These are phyloP conservation scores for Misopates orontium DNA, from an alignment of 257 asterid species.

Conservation along the genomic window DNA sequence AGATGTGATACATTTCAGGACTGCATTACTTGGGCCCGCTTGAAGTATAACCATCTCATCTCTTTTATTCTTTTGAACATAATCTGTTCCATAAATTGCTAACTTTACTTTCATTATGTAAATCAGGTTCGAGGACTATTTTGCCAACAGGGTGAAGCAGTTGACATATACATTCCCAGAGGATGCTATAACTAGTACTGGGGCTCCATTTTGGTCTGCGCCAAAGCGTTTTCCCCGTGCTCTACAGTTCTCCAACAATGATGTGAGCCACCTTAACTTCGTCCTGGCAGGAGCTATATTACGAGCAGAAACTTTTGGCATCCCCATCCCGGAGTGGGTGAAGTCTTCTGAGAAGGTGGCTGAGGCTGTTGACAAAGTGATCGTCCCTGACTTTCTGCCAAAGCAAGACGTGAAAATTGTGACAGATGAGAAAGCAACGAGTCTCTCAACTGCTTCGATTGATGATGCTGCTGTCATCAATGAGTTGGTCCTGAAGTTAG, in stretches of 20 bases:
- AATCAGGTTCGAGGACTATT: slow-evolving; percentile 48
- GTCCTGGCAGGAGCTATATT: slow-evolving; percentile 36
- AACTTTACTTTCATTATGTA: slow-evolving; percentile 18
- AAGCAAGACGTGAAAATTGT: slow-evolving; percentile 39
- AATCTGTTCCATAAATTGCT: neutral
- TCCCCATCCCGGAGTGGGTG: slow-evolving; percentile 45
- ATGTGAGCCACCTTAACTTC: slow-evolving; percentile 39
- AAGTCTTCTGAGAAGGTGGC: slow-evolving; percentile 33
- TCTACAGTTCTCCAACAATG: slow-evolving; percentile 36
- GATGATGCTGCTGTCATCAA: slow-evolving; percentile 43
- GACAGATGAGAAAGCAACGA: slow-evolving; percentile 48
- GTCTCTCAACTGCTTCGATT: slow-evolving; percentile 37
- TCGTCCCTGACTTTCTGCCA: slow-evolving; percentile 41
- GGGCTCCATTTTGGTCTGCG: slow-evolving; percentile 49
- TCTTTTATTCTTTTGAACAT: neutral
- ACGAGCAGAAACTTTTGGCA: slow-evolving; percentile 48
- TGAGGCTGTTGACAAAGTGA: slow-evolving; percentile 41
- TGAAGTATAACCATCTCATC: slow-evolving; percentile 28
- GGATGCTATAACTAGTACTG: slow-evolving; percentile 43
- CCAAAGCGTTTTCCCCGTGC: slow-evolving; percentile 49
- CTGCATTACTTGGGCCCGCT: slow-evolving; percentile 49
- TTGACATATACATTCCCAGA: slow-evolving; percentile 48
- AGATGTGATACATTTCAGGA: slow-evolving; percentile 46
- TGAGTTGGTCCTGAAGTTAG: slow-evolving; percentile 36
- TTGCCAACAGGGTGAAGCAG: slow-evolving; percentile 41